Evolutionary conservation across 192 early-diverging fungal genomes (phyloP).

Genomic region (Backusella parvicylindrica): DNA sequence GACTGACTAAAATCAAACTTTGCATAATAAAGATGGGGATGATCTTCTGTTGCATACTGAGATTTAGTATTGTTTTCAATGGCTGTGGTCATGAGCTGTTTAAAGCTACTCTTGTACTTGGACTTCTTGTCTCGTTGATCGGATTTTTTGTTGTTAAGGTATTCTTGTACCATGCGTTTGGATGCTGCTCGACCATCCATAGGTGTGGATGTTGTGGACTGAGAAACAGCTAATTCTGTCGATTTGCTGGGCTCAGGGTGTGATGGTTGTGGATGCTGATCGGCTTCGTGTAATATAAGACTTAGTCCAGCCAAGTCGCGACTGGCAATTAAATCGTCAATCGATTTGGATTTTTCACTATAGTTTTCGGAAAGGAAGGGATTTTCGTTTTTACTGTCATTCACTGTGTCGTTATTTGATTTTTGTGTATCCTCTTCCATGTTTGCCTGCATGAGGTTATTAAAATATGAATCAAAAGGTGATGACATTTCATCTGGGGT

Average conservation of each 20-base stretch:
- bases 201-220: not conserved
- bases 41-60: constrained; percentile 14
- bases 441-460: not conserved
- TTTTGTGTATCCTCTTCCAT: not conserved
- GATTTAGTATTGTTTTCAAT: constrained; percentile 14
- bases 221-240: not conserved
- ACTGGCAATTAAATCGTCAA: constrained; percentile 5
- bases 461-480: not conserved
- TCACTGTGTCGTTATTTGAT: not conserved
- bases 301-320: not conserved
- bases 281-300: not conserved
- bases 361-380: not conserved
- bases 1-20: constrained; percentile 70
- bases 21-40: constrained; percentile 55
- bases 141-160: not conserved
- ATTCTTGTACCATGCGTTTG: constrained; percentile 14
- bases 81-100: constrained; percentile 8
- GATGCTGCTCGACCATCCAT: constrained; percentile 15
- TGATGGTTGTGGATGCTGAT: not conserved
- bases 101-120: constrained; percentile 13
- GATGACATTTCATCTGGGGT: not conserved
- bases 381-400: not conserved
- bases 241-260: not conserved
- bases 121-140: not conserved
- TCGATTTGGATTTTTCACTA: not conserved